Conservation (phyloP, 139 green algal species). For the Monoraphidium neglectum region DNA sequence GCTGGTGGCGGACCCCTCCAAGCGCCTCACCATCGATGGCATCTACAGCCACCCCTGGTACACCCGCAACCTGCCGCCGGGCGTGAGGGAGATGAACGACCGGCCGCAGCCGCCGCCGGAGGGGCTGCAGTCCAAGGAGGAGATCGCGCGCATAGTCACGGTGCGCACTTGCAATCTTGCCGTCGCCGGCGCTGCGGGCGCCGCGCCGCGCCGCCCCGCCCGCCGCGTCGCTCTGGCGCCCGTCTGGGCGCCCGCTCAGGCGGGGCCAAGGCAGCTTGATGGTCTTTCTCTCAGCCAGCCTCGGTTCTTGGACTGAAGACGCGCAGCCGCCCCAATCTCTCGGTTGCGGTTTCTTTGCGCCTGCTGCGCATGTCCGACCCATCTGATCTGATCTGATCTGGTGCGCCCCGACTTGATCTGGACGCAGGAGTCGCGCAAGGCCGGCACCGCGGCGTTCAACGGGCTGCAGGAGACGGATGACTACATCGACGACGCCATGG, state of each 20-base stretch:
- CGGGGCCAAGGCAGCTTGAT: background rate
- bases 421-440: conserved; percentile 15
- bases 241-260: no score
- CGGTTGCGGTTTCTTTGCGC: no score
- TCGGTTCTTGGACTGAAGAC: no score
- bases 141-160: conserved; percentile 38
- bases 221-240: background rate
- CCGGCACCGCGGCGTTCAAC: background rate
- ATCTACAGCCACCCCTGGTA: conserved; percentile 64
- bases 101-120: conserved; percentile 41
- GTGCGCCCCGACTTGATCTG: no score
- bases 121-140: conserved; percentile 32
- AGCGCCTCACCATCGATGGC: conserved; percentile 66
- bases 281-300: no score
- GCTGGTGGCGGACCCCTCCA: conserved; percentile 53
- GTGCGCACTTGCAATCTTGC: background rate
- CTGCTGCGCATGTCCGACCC: no score
- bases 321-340: no score
- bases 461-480: conserved; percentile 52
- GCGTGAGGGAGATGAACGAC: conserved; percentile 82
- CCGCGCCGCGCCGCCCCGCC: background rate
- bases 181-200: background rate
- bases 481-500: conserved; percentile 70
- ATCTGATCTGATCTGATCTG: no score
- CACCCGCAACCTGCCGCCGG: conserved; percentile 81